phyloP scores from a whole-genome alignment of 371 early-diverging fungal species.

The Gilbertella persicaria region DNA sequence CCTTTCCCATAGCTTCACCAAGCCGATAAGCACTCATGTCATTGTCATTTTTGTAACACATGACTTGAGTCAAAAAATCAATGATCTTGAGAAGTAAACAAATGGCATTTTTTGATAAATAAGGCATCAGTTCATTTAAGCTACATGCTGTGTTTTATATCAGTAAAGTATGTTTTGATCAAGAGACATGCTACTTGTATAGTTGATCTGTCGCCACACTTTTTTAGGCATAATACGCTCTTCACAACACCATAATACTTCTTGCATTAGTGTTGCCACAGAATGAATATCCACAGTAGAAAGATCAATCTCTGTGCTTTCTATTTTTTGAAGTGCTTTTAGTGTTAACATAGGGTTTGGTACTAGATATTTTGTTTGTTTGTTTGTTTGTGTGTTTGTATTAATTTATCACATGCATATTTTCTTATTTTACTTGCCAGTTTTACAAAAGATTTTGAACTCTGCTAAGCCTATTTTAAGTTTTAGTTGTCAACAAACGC shows the following conservation, averaged over 20 bases:
- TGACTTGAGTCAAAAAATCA: conserved; percentile 44
- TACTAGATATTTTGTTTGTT: too few species aligned
- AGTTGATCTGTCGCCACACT: conserved; percentile 48
- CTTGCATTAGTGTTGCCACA: conserved; percentile 54
- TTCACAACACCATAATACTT: conserved; percentile 42
- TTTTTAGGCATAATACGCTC: conserved; percentile 49
- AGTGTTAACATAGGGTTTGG: too few species aligned
- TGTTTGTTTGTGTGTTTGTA: too few species aligned
- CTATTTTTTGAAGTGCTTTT: too few species aligned
- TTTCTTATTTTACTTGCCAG: too few species aligned
- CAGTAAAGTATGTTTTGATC: conserved; percentile 2
- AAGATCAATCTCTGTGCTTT: too few species aligned
- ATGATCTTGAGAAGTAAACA: conserved; percentile 30
- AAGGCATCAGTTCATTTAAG: too few species aligned
- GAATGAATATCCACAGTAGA: conserved; percentile 50
- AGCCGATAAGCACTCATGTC: conserved; percentile 43
- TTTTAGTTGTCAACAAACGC: too few species aligned
- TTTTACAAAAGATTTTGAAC: conserved; percentile 48
- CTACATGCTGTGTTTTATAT: too few species aligned
- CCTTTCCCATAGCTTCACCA: conserved; percentile 53
- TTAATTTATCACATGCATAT: too few species aligned
- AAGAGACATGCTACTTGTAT: conserved; percentile 44
- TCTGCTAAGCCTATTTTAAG: conserved; percentile 38
- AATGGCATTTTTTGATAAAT: too few species aligned
- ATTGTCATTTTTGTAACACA: conserved; percentile 43